Percentiles rank a stretch among this genome's conserved stretches.
Evolutionary conservation across 2,329 filamentous ascomycete genomes (phyloP).

Genomic region (Chaetomiaceae sp.): DNA sequence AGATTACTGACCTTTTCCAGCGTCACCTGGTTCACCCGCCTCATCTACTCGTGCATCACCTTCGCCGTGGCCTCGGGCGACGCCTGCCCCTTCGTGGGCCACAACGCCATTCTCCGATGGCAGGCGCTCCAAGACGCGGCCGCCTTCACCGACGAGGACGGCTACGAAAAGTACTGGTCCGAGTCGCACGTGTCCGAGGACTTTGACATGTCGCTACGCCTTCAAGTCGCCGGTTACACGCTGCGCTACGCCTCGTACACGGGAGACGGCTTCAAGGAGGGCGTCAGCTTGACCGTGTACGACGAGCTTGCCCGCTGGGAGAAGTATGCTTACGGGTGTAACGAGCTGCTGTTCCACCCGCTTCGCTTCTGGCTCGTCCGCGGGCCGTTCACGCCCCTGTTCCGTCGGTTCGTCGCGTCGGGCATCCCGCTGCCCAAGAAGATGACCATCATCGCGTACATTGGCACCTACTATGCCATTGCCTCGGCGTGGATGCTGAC

Average conservation of each 20-base stretch:
- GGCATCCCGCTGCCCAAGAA: constrained; percentile 72
- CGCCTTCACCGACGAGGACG: constrained; percentile 63
- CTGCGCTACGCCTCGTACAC: constrained; percentile 70
- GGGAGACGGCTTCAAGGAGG: constrained; percentile 73
- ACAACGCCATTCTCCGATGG: constrained; percentile 74
- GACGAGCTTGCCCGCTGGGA: constrained; percentile 83
- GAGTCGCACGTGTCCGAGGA: constrained; percentile 77
- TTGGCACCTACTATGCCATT: constrained; percentile 77
- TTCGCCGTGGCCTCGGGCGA: constrained; percentile 73
- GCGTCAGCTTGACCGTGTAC: constrained; percentile 78
- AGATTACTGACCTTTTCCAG: constrained; percentile 25
- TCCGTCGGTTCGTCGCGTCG: constrained; percentile 67
- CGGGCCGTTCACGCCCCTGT: constrained; percentile 75
- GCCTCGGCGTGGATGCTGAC: constrained; percentile 72
- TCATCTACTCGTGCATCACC: constrained; percentile 72
- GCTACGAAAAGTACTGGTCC: constrained; percentile 77
- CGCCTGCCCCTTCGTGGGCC: constrained; percentile 73
- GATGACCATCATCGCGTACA: constrained; percentile 70
- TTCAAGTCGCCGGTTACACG: constrained; percentile 68
- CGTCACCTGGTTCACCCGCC: constrained; percentile 67
- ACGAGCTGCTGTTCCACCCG: constrained; percentile 76
- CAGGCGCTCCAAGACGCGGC: constrained; percentile 65
- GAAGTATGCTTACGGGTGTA: constrained; percentile 82
- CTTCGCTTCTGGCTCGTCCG: constrained; percentile 66
- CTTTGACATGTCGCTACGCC: constrained; percentile 75